phyloP scores from a whole-genome alignment of 805 yeast genomes.

The Starmera amethionina region DNA sequence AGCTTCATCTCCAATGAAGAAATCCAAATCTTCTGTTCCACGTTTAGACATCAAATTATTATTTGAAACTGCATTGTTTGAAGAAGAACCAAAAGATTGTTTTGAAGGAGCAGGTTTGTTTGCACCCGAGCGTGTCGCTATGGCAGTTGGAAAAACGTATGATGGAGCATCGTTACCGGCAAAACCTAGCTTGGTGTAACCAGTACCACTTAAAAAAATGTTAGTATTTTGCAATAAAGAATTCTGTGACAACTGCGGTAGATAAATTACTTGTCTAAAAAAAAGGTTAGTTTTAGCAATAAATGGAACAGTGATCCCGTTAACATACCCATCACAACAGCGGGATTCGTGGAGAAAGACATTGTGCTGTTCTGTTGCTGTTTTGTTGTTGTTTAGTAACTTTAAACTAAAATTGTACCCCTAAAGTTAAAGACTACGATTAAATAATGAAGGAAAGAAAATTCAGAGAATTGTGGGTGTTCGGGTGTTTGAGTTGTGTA shows the following conservation, averaged over 20 bases:
- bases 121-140: slow-evolving; percentile 54
- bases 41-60: slow-evolving; percentile 53
- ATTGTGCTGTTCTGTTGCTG: slow-evolving; percentile 2
- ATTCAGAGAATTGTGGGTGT: too few species aligned
- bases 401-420: too few species aligned
- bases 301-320: slow-evolving; percentile 9
- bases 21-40: slow-evolving; percentile 91
- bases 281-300: neutral
- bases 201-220: slow-evolving; percentile 70
- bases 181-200: slow-evolving; percentile 92
- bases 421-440: too few species aligned
- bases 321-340: slow-evolving; percentile 89
- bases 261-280: slow-evolving; percentile 22
- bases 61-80: slow-evolving; percentile 15
- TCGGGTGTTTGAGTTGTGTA: too few species aligned
- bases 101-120: slow-evolving; percentile 34
- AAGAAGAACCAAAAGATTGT: slow-evolving; percentile 29
- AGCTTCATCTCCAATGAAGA: slow-evolving; percentile 94
- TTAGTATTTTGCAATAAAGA: slow-evolving; percentile 6
- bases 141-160: slow-evolving; percentile 94
- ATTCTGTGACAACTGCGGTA: too few species aligned
- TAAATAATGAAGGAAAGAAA: too few species aligned
- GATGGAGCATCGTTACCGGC: slow-evolving; percentile 99
- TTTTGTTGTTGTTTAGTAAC: too few species aligned
- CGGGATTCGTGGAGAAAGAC: slow-evolving; percentile 50